Evolutionary conservation across 768 basidiomycete genomes (phyloP), one percentile per base, ranked within the genome.

Genomic region (Pleurotus salmoneostramineus): DNA sequence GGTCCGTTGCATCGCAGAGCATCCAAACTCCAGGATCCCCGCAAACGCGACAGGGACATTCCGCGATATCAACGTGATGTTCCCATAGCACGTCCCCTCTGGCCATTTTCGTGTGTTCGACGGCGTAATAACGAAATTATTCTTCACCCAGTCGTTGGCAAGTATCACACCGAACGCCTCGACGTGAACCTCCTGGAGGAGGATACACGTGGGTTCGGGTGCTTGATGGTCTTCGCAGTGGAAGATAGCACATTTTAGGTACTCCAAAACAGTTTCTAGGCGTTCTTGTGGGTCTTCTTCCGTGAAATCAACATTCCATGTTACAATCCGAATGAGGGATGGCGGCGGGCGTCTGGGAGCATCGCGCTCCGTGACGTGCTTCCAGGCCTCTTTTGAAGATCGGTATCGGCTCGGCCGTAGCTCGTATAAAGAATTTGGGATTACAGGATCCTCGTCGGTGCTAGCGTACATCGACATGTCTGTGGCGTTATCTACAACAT

Each of bases 291-390:
- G 65, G 42, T 73, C 62, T 0, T 66, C 61, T 12, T 70, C 69
- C 42, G 66, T 61, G 65, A 80, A 84, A 65, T 87, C 81, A 56
- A 91, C 63, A 68, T 92, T 91, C 89, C 89, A 92, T 32, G 87
- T 84, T 60, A 91, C 68, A 50, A 92, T 67, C 57, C 75, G 75
- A 50, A 91, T 63, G 36, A 72, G 72, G 32, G 75, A 64, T n/a
- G 81, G 79, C 50, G 74, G 67, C 6, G 68, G 65, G 6, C 73
- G 71, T 43, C 65, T 66, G 61, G 71, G 62, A 58, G 66, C 64
- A n/a, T 71, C 70, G 56, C 72, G 72, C 51, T 72, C 67, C 7
- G 72, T 66, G 51, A 76, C 56, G 56, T 82, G 80, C 61, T 80
- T 80, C 82, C 82, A 83, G 4, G 63, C 66, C 33, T 68, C 65